phyloP scores from a whole-genome alignment of 176 grass and related monocot species.

The Phragmites australis region DNA sequence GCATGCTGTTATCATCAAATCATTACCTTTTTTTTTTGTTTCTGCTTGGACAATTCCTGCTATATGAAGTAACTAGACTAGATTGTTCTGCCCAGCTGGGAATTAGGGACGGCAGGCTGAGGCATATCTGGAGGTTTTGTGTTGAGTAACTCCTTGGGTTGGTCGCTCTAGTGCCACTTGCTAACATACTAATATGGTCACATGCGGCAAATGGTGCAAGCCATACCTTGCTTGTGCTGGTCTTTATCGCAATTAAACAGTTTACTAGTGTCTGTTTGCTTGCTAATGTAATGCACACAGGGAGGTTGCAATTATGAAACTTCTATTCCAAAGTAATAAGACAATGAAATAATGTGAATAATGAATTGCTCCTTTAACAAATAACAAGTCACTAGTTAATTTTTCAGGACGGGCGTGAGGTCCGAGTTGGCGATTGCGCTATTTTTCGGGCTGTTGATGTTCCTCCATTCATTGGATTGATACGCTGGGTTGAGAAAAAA shows the following conservation, averaged over 20 bases:
- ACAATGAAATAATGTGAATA: background rate
- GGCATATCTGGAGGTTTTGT: background rate
- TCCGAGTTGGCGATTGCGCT: slow-evolving; percentile 76
- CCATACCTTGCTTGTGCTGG: background rate
- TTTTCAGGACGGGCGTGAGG: slow-evolving; percentile 79
- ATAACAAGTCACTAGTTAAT: slow-evolving; percentile 4
- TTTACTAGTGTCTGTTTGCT: slow-evolving; percentile 6
- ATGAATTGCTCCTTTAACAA: slow-evolving; percentile 11
- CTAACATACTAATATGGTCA: background rate
- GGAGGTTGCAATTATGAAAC: background rate
- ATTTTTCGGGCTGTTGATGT: slow-evolving; percentile 70
- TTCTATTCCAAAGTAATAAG: slow-evolving; percentile 24
- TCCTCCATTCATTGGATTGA: slow-evolving; percentile 86
- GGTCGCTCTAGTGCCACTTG: background rate
- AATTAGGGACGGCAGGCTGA: background rate
- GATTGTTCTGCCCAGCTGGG: background rate
- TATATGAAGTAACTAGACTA: background rate
- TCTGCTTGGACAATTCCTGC: background rate
- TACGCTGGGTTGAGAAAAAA: slow-evolving; percentile 57
- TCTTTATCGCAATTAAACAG: background rate
- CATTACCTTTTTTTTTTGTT: slow-evolving; percentile 2
- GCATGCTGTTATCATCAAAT: background rate
- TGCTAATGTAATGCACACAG: background rate
- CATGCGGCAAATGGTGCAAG: background rate
- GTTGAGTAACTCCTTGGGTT: background rate